Base-by-base conservation (phyloP, 495 filamentous ascomycete genomes). In the Clohesyomyces aquaticus region DNA sequence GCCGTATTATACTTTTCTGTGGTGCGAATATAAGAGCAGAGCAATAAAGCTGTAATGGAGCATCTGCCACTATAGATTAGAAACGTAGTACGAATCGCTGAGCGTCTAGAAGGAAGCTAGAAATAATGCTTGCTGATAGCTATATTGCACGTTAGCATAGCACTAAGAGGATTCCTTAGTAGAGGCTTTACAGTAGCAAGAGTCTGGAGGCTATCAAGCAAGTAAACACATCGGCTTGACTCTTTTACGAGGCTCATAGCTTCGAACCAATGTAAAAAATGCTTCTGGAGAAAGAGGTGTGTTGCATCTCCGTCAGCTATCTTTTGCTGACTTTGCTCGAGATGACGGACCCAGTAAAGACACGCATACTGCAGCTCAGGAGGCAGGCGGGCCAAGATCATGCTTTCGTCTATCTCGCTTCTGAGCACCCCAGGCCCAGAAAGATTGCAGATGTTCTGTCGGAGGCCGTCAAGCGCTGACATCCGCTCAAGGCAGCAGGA, bases 401-500 rank as follows among this genome's bases (percentile, higher is more conserved):
- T 38, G 6, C 32, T 14, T 38, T 38, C n/a, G n/a, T 38, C 32
- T 38, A 38, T 14, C 6, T 38, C 32, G 14, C 9, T 51, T 22
- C 46, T 32, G 9, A 61, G 49, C 28, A 50, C 68, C 23, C 77
- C 73, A 28, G 71, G 62, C 9, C 1, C n/a, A 22, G 19, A 27
- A 0, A 79, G 62, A 16, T 66, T 59, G 55, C 78, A 81, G 0
- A 82, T 80, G 63, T 82, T 67, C 45, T 71, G 46, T 27, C 68
- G 51, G 0, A 79, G 64, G 47, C 47, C 47, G 3, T 48, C 12
- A n/a, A 47, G 9, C 14, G 28, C 50, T 14, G 66, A 67, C 73
- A 77, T 75, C 6, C 70, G 28, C 21, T 56, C 3, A 43, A 81
- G 67, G 59, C 75, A 82, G 47, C 22, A 2, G 22, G 4, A 8